These are phyloP conservation scores for Achaetomium macrosporum DNA, from an alignment of 2,329 filamentous ascomycete genomes.

Conservation along the genomic window DNA sequence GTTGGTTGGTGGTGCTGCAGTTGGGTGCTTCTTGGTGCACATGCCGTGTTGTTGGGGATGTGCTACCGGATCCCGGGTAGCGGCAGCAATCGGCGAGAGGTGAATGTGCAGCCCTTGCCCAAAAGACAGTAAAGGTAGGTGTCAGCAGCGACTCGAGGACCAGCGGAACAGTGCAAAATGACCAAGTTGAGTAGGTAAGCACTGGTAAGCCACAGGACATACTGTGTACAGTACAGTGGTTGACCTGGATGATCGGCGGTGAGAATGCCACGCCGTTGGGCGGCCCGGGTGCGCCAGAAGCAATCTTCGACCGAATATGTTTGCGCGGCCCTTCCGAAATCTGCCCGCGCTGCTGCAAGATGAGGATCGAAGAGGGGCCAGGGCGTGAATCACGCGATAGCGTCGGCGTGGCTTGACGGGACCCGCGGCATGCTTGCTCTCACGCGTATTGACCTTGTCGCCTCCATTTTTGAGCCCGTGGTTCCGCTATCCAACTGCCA, in stretches of 20 bases:
- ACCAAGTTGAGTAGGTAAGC: neutral
- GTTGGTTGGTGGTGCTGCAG: too few relatives aligned
- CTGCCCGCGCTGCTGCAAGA: constrained; percentile 15
- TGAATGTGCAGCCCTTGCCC: too few relatives aligned
- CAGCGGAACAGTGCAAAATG: neutral
- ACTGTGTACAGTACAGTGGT: neutral
- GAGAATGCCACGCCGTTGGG: neutral
- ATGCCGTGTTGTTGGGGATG: neutral
- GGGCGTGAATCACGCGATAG: constrained; percentile 16
- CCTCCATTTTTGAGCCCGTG: neutral
- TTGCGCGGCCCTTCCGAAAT: constrained; percentile 6
- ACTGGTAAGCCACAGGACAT: neutral
- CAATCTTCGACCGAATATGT: neutral
- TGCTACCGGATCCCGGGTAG: neutral
- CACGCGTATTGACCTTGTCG: neutral
- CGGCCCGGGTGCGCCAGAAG: neutral
- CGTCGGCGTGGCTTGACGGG: constrained; percentile 17
- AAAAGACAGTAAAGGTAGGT: neutral
- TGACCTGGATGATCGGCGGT: neutral
- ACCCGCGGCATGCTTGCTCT: neutral
- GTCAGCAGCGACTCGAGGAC: neutral
- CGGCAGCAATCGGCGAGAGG: too few relatives aligned
- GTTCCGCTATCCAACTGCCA: constrained; percentile 6
- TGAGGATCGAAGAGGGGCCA: constrained; percentile 6
- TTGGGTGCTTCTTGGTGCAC: too few relatives aligned